Evolutionary conservation across 805 yeast genomes (phyloP).

Genomic region (Naumovozyma castellii): DNA sequence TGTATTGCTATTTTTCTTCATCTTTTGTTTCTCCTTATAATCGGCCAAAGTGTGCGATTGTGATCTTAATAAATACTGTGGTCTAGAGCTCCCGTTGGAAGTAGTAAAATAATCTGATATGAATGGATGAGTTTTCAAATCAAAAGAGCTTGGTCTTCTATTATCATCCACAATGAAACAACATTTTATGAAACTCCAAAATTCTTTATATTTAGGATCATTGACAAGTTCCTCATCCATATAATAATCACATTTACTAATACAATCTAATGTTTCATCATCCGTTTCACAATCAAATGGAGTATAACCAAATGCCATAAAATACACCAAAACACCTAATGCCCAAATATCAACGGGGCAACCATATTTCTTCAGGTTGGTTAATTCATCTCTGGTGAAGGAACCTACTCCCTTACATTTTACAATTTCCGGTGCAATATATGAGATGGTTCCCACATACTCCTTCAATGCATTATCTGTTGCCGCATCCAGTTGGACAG

Average conservation of each 20-base stretch:
- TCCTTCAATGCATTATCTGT: slow-evolving; percentile 31
- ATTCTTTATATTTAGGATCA: slow-evolving; percentile 35
- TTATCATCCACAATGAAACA: slow-evolving; percentile 43
- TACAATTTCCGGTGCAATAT: slow-evolving; percentile 66
- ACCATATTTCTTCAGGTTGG: slow-evolving; percentile 35
- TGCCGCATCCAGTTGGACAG: slow-evolving; percentile 36
- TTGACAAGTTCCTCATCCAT: slow-evolving; percentile 56
- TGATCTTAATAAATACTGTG: neutral
- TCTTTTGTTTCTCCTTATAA: neutral
- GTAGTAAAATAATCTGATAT: slow-evolving; percentile 6
- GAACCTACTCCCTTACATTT: slow-evolving; percentile 29
- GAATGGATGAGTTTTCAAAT: slow-evolving; percentile 38
- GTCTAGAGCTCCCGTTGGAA: too few species aligned
- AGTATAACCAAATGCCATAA: slow-evolving; percentile 63
- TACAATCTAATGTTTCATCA: slow-evolving; percentile 57
- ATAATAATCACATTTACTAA: slow-evolving; percentile 45
- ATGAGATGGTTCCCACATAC: slow-evolving; percentile 61
- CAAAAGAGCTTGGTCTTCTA: slow-evolving; percentile 38
- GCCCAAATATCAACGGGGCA: slow-evolving; percentile 68
- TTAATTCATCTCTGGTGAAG: slow-evolving; percentile 10
- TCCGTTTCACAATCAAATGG: slow-evolving; percentile 71
- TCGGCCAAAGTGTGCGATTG: neutral
- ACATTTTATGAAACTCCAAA: slow-evolving; percentile 45
- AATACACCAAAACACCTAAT: slow-evolving; percentile 60
- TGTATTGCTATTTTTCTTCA: neutral